A percentile compares a stretch with the other conserved stretches of the same genome.
Evolutionary conservation across 495 filamentous ascomycete species (phyloP).

Genomic region (Penicillium canariense): DNA sequence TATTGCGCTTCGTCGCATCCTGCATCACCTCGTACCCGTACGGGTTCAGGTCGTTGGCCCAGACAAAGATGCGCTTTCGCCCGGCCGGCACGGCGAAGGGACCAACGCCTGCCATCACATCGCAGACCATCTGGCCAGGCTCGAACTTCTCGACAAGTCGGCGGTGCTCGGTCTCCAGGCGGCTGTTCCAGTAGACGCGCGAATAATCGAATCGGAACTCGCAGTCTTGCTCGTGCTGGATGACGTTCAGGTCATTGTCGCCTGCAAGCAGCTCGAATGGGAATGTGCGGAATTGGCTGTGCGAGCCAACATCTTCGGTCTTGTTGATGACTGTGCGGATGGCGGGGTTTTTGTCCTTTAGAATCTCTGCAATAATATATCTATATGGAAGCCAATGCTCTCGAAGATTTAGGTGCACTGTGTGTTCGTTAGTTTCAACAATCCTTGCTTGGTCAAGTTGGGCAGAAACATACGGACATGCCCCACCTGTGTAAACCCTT

Average conservation of each 20-base stretch:
- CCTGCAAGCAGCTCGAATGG: constrained; percentile 88
- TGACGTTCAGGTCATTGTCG: constrained; percentile 73
- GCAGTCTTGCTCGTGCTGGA: constrained; percentile 56
- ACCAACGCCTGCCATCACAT: constrained; percentile 97
- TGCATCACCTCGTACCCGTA: constrained; percentile 71
- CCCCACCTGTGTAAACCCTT: constrained; percentile 80
- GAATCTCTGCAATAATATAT: constrained; percentile 73
- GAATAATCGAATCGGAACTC: constrained; percentile 53
- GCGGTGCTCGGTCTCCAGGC: constrained; percentile 83
- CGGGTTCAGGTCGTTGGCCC: constrained; percentile 96
- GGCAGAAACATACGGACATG: constrained; percentile 66
- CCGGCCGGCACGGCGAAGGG: constrained; percentile 93
- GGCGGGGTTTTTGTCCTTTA: constrained; percentile 80
- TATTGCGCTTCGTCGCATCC: constrained; percentile 72
- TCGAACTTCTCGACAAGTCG: constrained; percentile 75
- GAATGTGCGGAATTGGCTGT: constrained; percentile 89
- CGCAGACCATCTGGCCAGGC: constrained; percentile 83
- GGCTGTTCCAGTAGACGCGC: constrained; percentile 96
- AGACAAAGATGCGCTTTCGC: constrained; percentile 87
- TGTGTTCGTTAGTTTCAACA: constrained; percentile 13
- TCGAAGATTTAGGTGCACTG: constrained; percentile 86
- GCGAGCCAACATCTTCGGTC: constrained; percentile 76
- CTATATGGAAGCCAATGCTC: constrained; percentile 78
- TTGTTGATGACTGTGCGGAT: constrained; percentile 96
- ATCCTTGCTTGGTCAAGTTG: neutral